Evolutionary conservation across 1,284 basidiomycete species (phyloP), one percentile per base, ranked within the genome.

Genomic region (Porogramme epimiltina): DNA sequence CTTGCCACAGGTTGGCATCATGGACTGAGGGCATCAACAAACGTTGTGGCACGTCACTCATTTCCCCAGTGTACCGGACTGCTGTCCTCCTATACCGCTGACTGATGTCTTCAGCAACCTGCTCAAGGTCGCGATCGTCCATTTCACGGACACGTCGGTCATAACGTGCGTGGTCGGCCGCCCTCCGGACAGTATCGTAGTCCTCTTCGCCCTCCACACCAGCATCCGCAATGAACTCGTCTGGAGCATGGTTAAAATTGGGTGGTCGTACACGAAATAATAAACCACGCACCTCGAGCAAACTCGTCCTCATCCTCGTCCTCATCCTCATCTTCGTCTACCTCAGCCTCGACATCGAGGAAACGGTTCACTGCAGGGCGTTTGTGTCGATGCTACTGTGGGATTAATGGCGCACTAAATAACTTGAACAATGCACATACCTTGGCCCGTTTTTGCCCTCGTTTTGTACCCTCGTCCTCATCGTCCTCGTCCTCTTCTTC

Each of bases 21-120:
- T 97, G 89, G 6, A 98, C 94, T 15, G 90, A 92, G 31, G 96
- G 96, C 95, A 99, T 98, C 39, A 97, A 79, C 42, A 98, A 73
- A n/a, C 94, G 84, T 66, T 98, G 95, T 0, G 97, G 96, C 28
- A 98, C 87, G 62, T 93, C 90, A 66, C 95, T 96, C 83, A 92
- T 89, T 69, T 95, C 93, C 23, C 91, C 91, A 23, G 90, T 88
- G 66, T 93, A 95, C 45, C 84, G 84, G 44, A 82, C 80, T 16
- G 84, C 80, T 24, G 83, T 79, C 47, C 82, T 78, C 51, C 79
- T 80, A 72, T 97, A 93, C 45, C 94, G 86, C 65, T 92, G 85
- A 59, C 85, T 89, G 61, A 96, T 76, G 62, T 91, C 87, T 62
- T 85, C 84, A 1, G 95, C 95, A 62, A 98, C 90, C 68, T 91